A percentile compares a stretch with the other conserved stretches of the same genome.
phyloP scores from a whole-genome alignment of 495 filamentous ascomycete species.

The Parmelia sp. region DNA sequence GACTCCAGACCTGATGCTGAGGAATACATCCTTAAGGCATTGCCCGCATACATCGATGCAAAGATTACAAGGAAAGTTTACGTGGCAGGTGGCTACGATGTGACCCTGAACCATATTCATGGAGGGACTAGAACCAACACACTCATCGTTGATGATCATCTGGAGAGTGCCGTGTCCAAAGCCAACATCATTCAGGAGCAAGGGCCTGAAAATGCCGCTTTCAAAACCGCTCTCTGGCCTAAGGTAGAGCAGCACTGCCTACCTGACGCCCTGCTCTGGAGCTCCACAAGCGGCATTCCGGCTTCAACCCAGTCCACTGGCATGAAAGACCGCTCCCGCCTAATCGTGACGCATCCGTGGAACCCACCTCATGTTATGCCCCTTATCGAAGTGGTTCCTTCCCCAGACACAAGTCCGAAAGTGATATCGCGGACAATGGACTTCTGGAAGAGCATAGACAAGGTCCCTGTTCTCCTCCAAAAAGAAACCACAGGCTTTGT shows the following conservation, averaged over 20 bases:
- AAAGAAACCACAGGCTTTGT: conserved; percentile 52
- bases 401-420: conserved; percentile 33
- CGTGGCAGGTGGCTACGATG: not conserved
- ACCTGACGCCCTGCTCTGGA: conserved; percentile 45
- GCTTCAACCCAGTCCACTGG: conserved; percentile 39
- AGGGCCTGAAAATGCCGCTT: conserved; percentile 46
- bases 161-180: conserved; percentile 38
- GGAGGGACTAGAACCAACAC: not conserved
- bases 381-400: conserved; percentile 53
- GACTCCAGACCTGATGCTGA: conserved; percentile 49
- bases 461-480: conserved; percentile 46
- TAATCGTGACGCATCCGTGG: conserved; percentile 56
- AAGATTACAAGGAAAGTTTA: not conserved
- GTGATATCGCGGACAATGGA: conserved; percentile 40
- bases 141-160: conserved; percentile 34
- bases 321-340: conserved; percentile 39
- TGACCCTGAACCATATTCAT: conserved; percentile 1
- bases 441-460: conserved; percentile 44
- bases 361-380: conserved; percentile 62
- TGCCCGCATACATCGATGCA: conserved; percentile 30
- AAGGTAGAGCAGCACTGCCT: conserved; percentile 39
- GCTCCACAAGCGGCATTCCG: conserved; percentile 51
- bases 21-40: conserved; percentile 36
- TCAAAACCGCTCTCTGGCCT: conserved; percentile 49
- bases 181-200: conserved; percentile 54